A percentile compares a stretch with the other conserved stretches of the same genome.
Conservation (phyloP, 352 stramenopile genomes). For the Bremia lactucae region DNA sequence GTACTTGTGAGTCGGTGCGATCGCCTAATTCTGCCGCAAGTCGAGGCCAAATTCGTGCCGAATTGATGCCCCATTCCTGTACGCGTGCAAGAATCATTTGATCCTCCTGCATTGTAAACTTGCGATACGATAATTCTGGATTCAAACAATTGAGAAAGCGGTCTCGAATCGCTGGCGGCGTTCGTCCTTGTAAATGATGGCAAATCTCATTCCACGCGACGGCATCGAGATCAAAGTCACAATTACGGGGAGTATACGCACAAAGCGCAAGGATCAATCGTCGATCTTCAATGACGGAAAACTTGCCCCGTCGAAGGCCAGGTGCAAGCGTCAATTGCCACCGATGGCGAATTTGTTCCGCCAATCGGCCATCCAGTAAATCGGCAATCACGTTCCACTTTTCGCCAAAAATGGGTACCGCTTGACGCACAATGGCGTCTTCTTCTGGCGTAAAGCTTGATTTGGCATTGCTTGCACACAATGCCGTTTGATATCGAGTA, state of each 20-base stretch:
- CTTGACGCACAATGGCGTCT: constrained; percentile 36
- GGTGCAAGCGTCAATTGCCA: constrained; percentile 62
- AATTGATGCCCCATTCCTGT: constrained; percentile 27
- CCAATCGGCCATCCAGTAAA: constrained; percentile 55
- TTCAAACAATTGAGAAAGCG: constrained; percentile 63
- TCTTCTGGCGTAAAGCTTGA: constrained; percentile 39
- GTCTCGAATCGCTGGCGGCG: constrained; percentile 43
- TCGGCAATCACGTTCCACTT: constrained; percentile 73
- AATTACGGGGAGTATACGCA: constrained; percentile 31
- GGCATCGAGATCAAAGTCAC: constrained; percentile 33
- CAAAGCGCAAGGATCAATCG: constrained; percentile 49
- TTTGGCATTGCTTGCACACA: constrained; percentile 32
- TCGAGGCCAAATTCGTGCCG: constrained; percentile 28
- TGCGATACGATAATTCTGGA: constrained; percentile 44
- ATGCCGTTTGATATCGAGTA: constrained; percentile 41
- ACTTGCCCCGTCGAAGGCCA: constrained; percentile 56
- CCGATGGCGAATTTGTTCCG: constrained; percentile 65
- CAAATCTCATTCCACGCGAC: constrained; percentile 55
- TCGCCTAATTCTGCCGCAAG: constrained; percentile 34
- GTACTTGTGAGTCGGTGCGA: constrained; percentile 39
- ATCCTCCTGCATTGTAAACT: constrained; percentile 50
- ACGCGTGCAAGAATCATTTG: constrained; percentile 26
- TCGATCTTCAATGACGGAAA: constrained; percentile 60
- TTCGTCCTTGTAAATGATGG: constrained; percentile 46
- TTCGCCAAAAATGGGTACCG: constrained; percentile 59